Percentiles rank a stretch among this genome's conserved stretches.
Conservation (phyloP, 2,329 filamentous ascomycete genomes). For the Plectosphaerella cucumerina region DNA sequence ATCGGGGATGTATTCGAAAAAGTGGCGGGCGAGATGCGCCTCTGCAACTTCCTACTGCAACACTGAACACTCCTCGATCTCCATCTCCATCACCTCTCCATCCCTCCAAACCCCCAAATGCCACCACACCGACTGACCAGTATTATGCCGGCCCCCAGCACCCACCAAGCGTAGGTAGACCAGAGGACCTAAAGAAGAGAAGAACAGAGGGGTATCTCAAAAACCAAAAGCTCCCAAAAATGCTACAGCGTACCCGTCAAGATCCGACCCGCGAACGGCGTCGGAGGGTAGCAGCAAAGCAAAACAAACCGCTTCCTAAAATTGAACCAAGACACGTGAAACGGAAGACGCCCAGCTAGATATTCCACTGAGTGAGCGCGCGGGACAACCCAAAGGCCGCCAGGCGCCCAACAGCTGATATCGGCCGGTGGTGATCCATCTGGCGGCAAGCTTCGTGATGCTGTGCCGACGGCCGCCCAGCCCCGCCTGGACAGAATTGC, state of each 20-base stretch:
- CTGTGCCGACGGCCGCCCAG: background rate
- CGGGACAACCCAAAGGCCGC: constrained; percentile 2
- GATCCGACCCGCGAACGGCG: background rate
- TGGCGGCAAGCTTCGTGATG: constrained; percentile 1
- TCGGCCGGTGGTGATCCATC: background rate
- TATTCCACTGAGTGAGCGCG: constrained; percentile 4
- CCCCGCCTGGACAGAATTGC: background rate
- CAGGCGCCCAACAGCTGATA: constrained; percentile 2
- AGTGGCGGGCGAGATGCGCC: background rate
- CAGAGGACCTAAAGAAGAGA: background rate
- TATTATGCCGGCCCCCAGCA: constrained; percentile 2
- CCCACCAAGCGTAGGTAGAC: background rate
- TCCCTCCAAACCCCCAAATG: background rate
- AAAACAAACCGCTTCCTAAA: constrained; percentile 5
- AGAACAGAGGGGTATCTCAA: constrained; percentile 15
- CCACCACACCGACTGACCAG: background rate
- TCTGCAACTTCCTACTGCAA: background rate
- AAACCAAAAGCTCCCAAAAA: constrained; percentile 12
- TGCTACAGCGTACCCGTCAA: constrained; percentile 4
- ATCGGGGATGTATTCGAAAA: background rate
- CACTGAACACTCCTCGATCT: background rate
- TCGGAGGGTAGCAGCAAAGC: constrained; percentile 2
- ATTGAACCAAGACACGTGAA: background rate
- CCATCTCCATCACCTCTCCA: background rate
- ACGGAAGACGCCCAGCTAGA: constrained; percentile 2